Percentiles rank a stretch among this genome's conserved stretches.
Conservation (phyloP, 345 rosid species). For the Psidium friedrichsthalianum region DNA sequence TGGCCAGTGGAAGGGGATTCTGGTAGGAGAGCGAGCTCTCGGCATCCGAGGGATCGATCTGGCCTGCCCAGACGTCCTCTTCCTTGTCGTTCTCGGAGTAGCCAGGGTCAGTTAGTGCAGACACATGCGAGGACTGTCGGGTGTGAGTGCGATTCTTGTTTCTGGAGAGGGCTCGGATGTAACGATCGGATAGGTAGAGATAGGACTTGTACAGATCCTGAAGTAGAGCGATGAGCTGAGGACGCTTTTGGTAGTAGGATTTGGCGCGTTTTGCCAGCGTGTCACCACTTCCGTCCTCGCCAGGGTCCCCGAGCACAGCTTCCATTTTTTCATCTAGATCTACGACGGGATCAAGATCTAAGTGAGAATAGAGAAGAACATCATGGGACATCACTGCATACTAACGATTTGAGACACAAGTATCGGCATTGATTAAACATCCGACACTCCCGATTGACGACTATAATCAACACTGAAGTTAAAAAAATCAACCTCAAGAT, state of each 20-base stretch:
- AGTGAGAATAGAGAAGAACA: background rate
- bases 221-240: constrained; percentile 46
- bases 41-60: constrained; percentile 17
- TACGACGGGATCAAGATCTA: constrained; percentile 4
- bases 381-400: no score
- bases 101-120: background rate
- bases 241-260: constrained; percentile 58
- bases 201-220: constrained; percentile 56
- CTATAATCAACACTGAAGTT: background rate
- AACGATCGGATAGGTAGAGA: constrained; percentile 30
- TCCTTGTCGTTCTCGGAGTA: constrained; percentile 1
- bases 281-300: constrained; percentile 30
- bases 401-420: background rate
- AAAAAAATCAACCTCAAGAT: background rate
- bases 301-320: constrained; percentile 4
- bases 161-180: constrained; percentile 9
- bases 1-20: background rate
- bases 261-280: constrained; percentile 61
- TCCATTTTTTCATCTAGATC: constrained; percentile 48
- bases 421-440: background rate
- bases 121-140: background rate
- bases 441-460: background rate
- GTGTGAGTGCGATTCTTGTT: background rate
- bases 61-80: constrained; percentile 2
- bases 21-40: constrained; percentile 44